Evolutionary conservation across 2,329 filamentous ascomycete genomes (phyloP), one percentile per base, ranked within the genome.

Genomic region (Didymella keratinophila): DNA sequence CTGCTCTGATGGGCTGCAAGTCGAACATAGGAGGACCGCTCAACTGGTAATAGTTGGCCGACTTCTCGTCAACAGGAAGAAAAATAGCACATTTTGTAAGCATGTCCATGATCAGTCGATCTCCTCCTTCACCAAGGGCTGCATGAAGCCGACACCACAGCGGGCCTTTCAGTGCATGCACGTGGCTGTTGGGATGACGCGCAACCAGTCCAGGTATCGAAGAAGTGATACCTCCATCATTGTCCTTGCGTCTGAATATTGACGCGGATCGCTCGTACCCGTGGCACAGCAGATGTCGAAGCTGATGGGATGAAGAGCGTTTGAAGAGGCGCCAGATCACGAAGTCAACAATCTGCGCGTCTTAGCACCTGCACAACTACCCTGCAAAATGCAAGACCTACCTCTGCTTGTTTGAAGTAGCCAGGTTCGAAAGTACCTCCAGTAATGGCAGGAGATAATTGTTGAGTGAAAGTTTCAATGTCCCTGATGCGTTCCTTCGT

Each of bases 1-100:
- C 51, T 1, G 46, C 27, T 30, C 48, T 47, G 16, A 45, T 44
- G 51, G 64, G 55, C 55, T 76, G 55, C 66, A 80, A 44, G 28
- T 86, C 84, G 20, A 79, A 82, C 39, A 89, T 69, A 1, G 86
- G 84, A 21, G 77, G 65, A 87, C 94, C 94, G 72, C 89, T 92
- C 28, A 97, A 74, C 73, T 98, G 94, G 66, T 87, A 86, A 69
- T 90, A 89, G 67, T 92, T 93, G 2, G 85, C 85, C 53, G 78
- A 81, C 11, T 85, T 84, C 23, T 80, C 80, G 37, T 86, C 78
- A 11, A 96, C 76, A 4, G 84, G 78, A 12, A 85, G 69, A 71
- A 95, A 99, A 6, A 98, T 79, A 7, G 90, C 89, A 73, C 89
- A 91, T 60, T 95, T 87, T 2, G 93, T 76, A 5, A 98, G 81